Percentiles rank a stretch among this genome's conserved stretches.
Conservation (phyloP, 106 monocot species). For the Cymbidium sinense region DNA sequence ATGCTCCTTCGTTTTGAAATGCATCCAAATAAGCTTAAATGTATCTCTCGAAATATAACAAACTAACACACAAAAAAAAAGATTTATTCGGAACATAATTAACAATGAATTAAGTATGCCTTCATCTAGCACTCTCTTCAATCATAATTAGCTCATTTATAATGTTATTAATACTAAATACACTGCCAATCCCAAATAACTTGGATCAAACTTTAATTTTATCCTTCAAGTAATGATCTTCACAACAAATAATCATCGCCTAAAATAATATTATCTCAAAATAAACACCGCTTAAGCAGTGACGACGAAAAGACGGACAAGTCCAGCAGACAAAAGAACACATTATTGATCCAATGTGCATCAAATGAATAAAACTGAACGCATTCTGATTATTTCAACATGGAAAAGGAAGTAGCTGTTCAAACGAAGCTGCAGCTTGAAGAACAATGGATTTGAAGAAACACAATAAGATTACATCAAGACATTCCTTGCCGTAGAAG, state of each 20-base stretch:
- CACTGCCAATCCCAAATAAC: background rate
- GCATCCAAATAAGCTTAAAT: background rate
- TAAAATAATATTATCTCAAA: background rate
- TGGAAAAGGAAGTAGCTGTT: background rate
- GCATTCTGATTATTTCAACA: background rate
- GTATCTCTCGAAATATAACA: background rate
- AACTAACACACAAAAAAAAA: background rate
- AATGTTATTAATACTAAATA: background rate
- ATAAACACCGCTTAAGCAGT: background rate
- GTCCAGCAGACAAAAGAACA: background rate
- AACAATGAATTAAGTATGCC: background rate
- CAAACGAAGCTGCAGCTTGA: background rate
- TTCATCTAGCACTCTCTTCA: background rate
- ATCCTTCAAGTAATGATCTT: background rate
- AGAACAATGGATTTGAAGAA: background rate
- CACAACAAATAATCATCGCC: background rate
- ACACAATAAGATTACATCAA: background rate
- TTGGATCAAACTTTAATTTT: background rate
- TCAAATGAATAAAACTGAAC: background rate
- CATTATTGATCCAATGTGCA: background rate
- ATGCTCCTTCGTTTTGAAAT: background rate
- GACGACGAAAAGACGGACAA: background rate
- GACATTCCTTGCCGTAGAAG: background rate
- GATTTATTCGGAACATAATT: background rate
- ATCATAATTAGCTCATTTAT: background rate